A percentile compares a stretch with the other conserved stretches of the same genome.
These are phyloP conservation scores for Glycine latifolia DNA, from an alignment of 306 rosid genomes.

Conservation along the genomic window DNA sequence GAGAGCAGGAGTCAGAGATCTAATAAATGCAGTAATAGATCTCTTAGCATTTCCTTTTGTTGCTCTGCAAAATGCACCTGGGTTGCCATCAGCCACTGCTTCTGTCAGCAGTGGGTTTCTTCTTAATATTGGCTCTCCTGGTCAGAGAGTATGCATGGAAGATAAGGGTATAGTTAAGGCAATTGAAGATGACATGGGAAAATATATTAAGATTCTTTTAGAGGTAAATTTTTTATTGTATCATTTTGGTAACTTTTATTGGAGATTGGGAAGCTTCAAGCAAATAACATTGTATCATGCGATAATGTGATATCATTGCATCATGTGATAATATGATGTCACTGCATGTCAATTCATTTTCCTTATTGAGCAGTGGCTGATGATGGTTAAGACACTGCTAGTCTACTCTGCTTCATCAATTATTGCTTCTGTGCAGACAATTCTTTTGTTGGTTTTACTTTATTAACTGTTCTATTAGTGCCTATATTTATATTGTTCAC, in stretches of 20 bases:
- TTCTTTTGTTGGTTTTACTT: constrained; percentile 32
- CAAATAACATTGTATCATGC: constrained; percentile 17
- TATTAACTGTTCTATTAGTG: not conserved
- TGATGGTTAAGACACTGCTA: constrained; percentile 25
- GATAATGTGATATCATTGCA: constrained; percentile 2
- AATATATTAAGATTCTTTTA: constrained; percentile 74
- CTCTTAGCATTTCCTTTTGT: constrained; percentile 94
- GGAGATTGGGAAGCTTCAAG: constrained; percentile 16
- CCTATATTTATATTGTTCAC: constrained; percentile 12
- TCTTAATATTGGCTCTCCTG: constrained; percentile 85
- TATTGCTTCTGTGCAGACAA: constrained; percentile 15
- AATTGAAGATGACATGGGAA: constrained; percentile 87
- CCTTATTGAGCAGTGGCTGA: constrained; percentile 32
- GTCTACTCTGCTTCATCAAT: constrained; percentile 17
- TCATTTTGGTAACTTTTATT: constrained; percentile 17
- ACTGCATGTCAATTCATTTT: constrained; percentile 26
- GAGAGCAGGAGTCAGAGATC: constrained; percentile 70
- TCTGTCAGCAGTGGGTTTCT: constrained; percentile 89
- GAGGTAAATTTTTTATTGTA: constrained; percentile 66
- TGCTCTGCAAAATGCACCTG: constrained; percentile 88
- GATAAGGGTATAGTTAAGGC: constrained; percentile 81
- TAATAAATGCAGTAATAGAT: constrained; percentile 74
- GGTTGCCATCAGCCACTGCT: constrained; percentile 81
- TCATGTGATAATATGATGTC: constrained; percentile 5
- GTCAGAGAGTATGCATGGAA: constrained; percentile 81